These are phyloP conservation scores for Fusarium musae DNA, from an alignment of 2,329 filamentous ascomycete species.

Conservation along the genomic window DNA sequence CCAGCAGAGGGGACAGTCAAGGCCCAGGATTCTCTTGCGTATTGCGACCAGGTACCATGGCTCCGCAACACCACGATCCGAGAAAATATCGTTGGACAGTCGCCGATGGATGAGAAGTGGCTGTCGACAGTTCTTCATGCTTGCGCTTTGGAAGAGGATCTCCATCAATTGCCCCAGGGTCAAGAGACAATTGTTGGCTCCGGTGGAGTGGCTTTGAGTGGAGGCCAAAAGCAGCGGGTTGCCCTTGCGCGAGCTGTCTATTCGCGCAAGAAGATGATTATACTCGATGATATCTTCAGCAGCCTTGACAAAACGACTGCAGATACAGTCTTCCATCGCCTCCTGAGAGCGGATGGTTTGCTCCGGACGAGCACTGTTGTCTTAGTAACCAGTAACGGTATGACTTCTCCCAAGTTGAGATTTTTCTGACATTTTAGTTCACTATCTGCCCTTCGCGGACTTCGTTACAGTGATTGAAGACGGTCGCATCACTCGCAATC, in stretches of 20 bases:
- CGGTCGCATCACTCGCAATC: conserved; percentile 36
- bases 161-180: conserved; percentile 46
- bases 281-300: conserved; percentile 61
- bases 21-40: conserved; percentile 48
- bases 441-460: conserved; percentile 42
- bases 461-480: conserved; percentile 42
- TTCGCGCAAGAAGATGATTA: conserved; percentile 49
- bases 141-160: conserved; percentile 51
- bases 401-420: neutral
- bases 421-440: conserved; percentile 24
- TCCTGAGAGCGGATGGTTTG: conserved; percentile 56
- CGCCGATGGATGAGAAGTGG: conserved; percentile 44
- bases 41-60: conserved; percentile 58
- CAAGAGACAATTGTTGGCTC: conserved; percentile 53
- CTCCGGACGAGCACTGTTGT: conserved; percentile 52
- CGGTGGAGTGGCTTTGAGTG: conserved; percentile 56
- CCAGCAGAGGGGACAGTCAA: conserved; percentile 43
- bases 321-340: conserved; percentile 53
- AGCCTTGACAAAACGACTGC: conserved; percentile 58
- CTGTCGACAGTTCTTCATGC: conserved; percentile 45
- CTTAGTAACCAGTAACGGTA: conserved; percentile 17
- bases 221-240: conserved; percentile 57
- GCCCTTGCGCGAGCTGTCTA: conserved; percentile 61
- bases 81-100: conserved; percentile 52
- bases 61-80: conserved; percentile 54